Percentiles rank a stretch among this genome's conserved stretches.
phyloP scores from a whole-genome alignment of 495 filamentous ascomycete genomes.

The Xylona heveae region DNA sequence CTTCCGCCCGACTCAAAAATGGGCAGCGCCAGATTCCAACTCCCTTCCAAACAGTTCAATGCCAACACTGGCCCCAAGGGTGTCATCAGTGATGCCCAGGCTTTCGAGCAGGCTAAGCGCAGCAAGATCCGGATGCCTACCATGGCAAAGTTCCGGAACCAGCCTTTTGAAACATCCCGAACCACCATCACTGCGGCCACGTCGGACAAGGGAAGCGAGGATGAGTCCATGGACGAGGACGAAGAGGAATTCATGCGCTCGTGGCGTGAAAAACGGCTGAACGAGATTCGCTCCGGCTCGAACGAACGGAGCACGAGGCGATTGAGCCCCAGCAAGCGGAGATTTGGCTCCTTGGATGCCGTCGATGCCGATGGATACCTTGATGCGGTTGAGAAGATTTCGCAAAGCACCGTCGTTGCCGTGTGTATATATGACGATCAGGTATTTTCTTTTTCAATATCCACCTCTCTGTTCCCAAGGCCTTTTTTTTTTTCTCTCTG shows the following conservation, averaged over 20 bases:
- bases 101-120: constrained; percentile 67
- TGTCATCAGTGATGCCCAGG: constrained; percentile 86
- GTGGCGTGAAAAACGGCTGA: constrained; percentile 62
- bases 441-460: constrained; percentile 29
- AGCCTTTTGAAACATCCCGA: constrained; percentile 14
- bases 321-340: constrained; percentile 44
- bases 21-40: constrained; percentile 26
- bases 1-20: constrained; percentile 19
- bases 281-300: constrained; percentile 45
- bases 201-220: constrained; percentile 11
- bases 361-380: constrained; percentile 86
- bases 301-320: constrained; percentile 27
- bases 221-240: constrained; percentile 40
- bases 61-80: constrained; percentile 93
- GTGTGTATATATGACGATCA: constrained; percentile 84
- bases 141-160: constrained; percentile 9
- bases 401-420: constrained; percentile 66
- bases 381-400: constrained; percentile 82
- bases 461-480: background rate
- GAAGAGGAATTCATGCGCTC: constrained; percentile 66
- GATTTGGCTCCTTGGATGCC: constrained; percentile 55
- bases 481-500: constrained; percentile 3
- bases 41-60: constrained; percentile 42
- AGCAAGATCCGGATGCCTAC: constrained; percentile 31
- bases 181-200: constrained; percentile 7